Percentiles rank a stretch among this genome's conserved stretches.
phyloP scores from a whole-genome alignment of 352 stramenopile species.

The Phytophthora palmivora region DNA sequence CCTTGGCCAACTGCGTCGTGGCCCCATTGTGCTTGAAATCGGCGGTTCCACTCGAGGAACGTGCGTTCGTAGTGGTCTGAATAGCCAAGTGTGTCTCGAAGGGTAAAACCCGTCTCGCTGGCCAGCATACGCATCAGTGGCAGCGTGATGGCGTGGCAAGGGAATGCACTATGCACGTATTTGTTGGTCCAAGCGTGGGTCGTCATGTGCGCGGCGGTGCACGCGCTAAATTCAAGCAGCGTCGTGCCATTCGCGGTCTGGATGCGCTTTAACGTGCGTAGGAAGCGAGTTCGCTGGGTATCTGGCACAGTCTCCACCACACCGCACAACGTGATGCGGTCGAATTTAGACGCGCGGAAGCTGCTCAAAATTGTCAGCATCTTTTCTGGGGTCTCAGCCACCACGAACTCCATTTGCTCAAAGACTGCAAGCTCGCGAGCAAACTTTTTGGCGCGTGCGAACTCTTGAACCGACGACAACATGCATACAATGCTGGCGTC shows the following conservation, averaged over 20 bases:
- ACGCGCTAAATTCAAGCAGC: constrained; percentile 77
- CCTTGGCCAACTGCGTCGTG: constrained; percentile 25
- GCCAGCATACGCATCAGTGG: constrained; percentile 52
- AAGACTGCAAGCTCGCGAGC: constrained; percentile 63
- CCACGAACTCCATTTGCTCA: constrained; percentile 76
- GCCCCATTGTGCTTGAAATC: constrained; percentile 71
- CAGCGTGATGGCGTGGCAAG: constrained; percentile 66
- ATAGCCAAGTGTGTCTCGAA: constrained; percentile 69
- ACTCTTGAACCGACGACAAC: constrained; percentile 63
- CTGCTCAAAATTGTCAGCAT: constrained; percentile 63
- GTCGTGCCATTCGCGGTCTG: constrained; percentile 57
- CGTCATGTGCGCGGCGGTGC: constrained; percentile 64
- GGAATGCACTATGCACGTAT: constrained; percentile 77
- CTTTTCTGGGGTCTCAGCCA: constrained; percentile 69
- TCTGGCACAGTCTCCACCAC: constrained; percentile 63
- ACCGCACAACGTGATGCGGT: constrained; percentile 66
- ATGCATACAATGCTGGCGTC: constrained; percentile 61
- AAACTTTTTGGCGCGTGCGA: constrained; percentile 65
- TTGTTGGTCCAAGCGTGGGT: constrained; percentile 88
- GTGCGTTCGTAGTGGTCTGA: constrained; percentile 87
- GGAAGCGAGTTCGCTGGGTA: constrained; percentile 53
- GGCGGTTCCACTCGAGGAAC: constrained; percentile 84
- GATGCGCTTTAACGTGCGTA: constrained; percentile 73
- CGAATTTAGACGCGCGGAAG: constrained; percentile 68
- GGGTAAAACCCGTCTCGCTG: constrained; percentile 61